A percentile compares a stretch with the other conserved stretches of the same genome.
These are phyloP conservation scores for Spatholobus suberectus DNA, from an alignment of 306 rosid genomes.

Conservation along the genomic window DNA sequence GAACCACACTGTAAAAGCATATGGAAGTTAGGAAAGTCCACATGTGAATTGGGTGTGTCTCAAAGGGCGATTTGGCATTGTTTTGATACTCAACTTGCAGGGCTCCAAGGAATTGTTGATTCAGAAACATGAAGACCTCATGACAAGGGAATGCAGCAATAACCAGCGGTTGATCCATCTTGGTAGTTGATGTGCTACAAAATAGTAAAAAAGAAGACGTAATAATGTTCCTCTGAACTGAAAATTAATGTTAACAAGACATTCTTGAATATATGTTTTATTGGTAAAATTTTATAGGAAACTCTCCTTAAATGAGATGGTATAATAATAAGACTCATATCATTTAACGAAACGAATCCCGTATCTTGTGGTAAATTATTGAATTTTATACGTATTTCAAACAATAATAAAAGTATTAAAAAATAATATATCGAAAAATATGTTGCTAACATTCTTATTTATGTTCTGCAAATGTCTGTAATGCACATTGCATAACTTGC, in stretches of 20 bases:
- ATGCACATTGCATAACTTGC: neutral
- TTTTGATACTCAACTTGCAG: slow-evolving; percentile 20
- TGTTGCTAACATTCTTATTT: neutral
- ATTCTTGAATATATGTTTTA: no score
- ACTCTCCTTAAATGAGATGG: no score
- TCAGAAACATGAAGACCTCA: slow-evolving; percentile 14
- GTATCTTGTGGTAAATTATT: neutral
- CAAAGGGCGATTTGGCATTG: slow-evolving; percentile 5
- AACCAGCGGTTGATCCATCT: neutral
- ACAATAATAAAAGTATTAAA: no score
- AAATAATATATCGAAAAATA: no score
- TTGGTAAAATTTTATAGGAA: neutral
- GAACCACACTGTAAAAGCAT: neutral
- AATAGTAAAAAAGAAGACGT: neutral
- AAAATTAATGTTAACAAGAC: no score
- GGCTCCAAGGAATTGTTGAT: slow-evolving; percentile 1
- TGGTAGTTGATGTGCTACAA: neutral
- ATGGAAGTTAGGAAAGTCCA: slow-evolving; percentile 10
- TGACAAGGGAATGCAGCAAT: neutral
- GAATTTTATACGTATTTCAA: neutral
- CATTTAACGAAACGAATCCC: neutral
- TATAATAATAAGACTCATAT: neutral
- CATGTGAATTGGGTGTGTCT: slow-evolving; percentile 30
- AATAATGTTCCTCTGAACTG: neutral
- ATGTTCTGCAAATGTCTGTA: neutral